Conservation (phyloP, 768 basidiomycete species). For the Inosperma sp. region DNA sequence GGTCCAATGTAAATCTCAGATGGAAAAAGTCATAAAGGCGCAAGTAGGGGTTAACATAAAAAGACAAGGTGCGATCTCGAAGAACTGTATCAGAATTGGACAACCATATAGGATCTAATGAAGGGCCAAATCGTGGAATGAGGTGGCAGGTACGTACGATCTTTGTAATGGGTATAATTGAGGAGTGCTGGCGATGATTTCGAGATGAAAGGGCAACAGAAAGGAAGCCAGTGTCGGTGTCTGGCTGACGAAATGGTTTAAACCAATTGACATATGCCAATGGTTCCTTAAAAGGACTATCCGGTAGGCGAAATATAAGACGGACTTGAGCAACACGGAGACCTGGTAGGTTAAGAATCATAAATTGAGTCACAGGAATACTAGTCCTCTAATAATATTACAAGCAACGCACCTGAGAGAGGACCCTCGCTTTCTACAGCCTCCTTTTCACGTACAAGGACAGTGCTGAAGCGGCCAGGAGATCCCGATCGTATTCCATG, state of each 20-base stretch:
- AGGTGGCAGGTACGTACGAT: constrained; percentile 14
- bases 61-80: constrained; percentile 11
- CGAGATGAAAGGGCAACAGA: constrained; percentile 2
- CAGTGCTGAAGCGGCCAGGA: constrained; percentile 6
- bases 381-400: neutral
- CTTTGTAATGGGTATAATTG: constrained; percentile 7
- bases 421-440: too few relatives aligned
- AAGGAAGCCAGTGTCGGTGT: neutral
- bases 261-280: constrained; percentile 14
- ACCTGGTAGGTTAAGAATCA: neutral
- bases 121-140: constrained; percentile 12
- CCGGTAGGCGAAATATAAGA: constrained; percentile 11
- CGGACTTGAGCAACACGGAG: constrained; percentile 10
- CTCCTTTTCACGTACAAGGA: neutral
- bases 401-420: too few relatives aligned
- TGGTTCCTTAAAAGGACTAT: neutral
- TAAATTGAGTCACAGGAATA: too few relatives aligned
- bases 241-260: constrained; percentile 3
- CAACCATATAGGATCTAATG: constrained; percentile 6
- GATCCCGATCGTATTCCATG: constrained; percentile 4
- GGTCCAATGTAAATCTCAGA: too few relatives aligned
- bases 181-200: constrained; percentile 6
- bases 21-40: constrained; percentile 25
- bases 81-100: constrained; percentile 19
- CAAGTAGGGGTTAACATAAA: constrained; percentile 31